Base-by-base conservation (phyloP, 2,329 filamentous ascomycete genomes). In the Berkeleyomyces rouxiae region DNA sequence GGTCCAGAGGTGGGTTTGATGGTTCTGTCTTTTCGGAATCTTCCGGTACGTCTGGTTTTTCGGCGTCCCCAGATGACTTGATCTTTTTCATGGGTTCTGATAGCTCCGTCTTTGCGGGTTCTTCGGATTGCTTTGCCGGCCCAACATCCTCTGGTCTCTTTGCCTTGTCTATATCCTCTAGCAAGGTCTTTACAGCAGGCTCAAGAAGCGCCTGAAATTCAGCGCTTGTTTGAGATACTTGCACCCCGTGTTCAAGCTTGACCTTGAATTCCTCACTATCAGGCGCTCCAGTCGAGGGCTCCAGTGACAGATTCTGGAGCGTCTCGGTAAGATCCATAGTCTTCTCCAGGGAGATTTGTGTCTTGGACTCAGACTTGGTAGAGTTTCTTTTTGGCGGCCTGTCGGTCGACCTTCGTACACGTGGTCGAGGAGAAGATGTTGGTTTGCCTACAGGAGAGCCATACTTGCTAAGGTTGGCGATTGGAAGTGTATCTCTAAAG, bases 401-500 rank as follows among this genome's bases (percentile, higher is more conserved):
- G 43, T 42, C 39, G 40, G 44, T n/a, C 36, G 60, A 11, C 31
- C 51, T 49, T 11, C 58, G 58, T 33, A 64, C 62, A 23, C 62
- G 58, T 43, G 55, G 40, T 36, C 37, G 23, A 40, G 63, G 57
- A 13, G 61, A 23, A 7, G 51, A 46, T 16, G 36, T 16, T 3
- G 47, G 13, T 10, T 13, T 55, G 6, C 40, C 13, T 1, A 40
- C 33, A 16, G 40, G 11, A 13, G 36, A 61, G 23, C 33, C 7
- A 44, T 16, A 61, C 16, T 23, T 37, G 10, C 16, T 9, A 3
- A 47, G 13, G 6, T 23, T 11, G 11, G 10, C 13, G 31, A 16
- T 13, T 37, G 44, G 58, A 47, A 33, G 51, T 7, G 47, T 66
- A 13, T 69, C 74, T 16, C 9, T 40, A 3, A 85, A 74, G n/a